Base-by-base conservation (phyloP, 805 yeast species). In the Lachancea fermentati region DNA sequence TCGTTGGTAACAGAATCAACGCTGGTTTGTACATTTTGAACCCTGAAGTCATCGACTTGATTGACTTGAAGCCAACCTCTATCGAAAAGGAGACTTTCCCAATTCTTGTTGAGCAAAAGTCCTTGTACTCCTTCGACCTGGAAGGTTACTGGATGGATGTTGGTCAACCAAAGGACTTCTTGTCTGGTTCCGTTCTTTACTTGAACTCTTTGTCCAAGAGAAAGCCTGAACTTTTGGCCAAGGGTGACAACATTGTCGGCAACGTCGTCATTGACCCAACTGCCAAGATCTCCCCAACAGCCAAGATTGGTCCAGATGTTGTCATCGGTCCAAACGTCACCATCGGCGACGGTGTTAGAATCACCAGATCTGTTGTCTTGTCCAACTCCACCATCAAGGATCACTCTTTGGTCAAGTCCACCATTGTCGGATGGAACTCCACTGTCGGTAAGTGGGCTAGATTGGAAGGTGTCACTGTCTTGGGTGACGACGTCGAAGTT, bases 141-240 rank as follows among this genome's bases (percentile, higher is more conserved):
- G 97, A 93, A 75, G 97, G 98, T 53, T 93, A 81, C 85, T 93
- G 99, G 99, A 93, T 93, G 98, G 99, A 93, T 69, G 97, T 93
- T 55, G 99, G 99, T 69, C 99, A 93, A 76, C 99, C 99, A 78
- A 93, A 91, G 79, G 99, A 93, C 72, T 93, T 88, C 81, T 72
- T 93, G 52, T 81, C 96, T 45, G 99, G 99, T 68, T 86, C 97
- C 59, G 80, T 88, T 56, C 74, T 91, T 51, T 93, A 89, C 77
- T 76, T 93, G 67, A 76, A 84, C 65, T 82, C 97, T 42, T 72
- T 88, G 62, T 68, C 91, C 57, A 84, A 84, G 79, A 86, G 81
- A 71, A 63, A 71, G 54, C 85, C 96, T 49, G 76, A 76, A 56
- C 63, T 71, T 53, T 79, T 89, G 63, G 76, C 80, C 46, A 61